Evolutionary conservation across 805 yeast genomes (phyloP).

Genomic region (Ascoidea asiatica): DNA sequence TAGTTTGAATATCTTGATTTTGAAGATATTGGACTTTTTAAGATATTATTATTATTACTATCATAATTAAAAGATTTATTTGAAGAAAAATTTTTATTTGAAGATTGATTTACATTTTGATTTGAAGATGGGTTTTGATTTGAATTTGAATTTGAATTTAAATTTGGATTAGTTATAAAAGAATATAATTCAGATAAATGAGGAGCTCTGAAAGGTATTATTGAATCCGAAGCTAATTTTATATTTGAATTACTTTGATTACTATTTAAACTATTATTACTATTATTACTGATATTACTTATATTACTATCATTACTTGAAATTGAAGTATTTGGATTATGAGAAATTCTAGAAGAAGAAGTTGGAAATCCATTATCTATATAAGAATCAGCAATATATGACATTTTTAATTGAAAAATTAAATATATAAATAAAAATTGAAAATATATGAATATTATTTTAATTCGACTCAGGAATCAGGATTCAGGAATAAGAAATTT

Average conservation of each 20-base stretch:
- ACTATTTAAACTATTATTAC: too few relatives aligned
- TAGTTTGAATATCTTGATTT: conserved; percentile 2
- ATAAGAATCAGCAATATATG: too few relatives aligned
- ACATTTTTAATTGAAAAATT: too few relatives aligned
- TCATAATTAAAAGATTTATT: not conserved
- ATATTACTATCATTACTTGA: too few relatives aligned
- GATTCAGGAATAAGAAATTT: too few relatives aligned
- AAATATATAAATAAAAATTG: too few relatives aligned
- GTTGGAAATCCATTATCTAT: too few relatives aligned
- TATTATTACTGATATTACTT: too few relatives aligned
- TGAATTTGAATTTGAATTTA: conserved; percentile 1
- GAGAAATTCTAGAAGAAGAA: too few relatives aligned
- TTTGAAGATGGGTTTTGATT: conserved; percentile 6
- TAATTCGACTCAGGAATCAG: too few relatives aligned
- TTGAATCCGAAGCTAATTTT: not conserved
- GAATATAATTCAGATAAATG: conserved; percentile 51
- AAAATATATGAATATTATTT: too few relatives aligned
- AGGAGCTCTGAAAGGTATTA: conserved; percentile 17
- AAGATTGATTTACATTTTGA: conserved; percentile 3
- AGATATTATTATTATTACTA: not conserved
- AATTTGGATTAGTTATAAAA: conserved; percentile 23
- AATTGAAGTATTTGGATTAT: too few relatives aligned
- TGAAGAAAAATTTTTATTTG: conserved; percentile 3
- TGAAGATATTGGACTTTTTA: not conserved
- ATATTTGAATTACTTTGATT: not conserved